These are phyloP conservation scores for Blumeriella jaapii DNA, from an alignment of 2,329 filamentous ascomycete species.

Conservation along the genomic window DNA sequence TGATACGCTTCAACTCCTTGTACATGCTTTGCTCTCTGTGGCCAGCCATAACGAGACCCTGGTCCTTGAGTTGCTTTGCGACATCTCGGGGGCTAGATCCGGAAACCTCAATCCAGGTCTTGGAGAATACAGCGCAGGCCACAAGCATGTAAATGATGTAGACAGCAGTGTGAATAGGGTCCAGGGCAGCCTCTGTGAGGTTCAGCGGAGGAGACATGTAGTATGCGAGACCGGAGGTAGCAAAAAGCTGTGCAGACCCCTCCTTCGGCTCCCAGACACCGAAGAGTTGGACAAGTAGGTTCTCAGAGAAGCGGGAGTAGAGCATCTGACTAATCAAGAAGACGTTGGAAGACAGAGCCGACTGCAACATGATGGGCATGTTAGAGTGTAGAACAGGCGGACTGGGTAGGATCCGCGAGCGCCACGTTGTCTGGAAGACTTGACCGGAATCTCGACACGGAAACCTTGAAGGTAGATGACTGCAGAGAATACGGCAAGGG, in stretches of 20 bases:
- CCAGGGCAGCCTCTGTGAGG: constrained; percentile 92
- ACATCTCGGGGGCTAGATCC: constrained; percentile 96
- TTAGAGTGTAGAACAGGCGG: constrained; percentile 99
- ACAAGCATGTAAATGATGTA: constrained; percentile 98
- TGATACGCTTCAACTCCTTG: constrained; percentile 99
- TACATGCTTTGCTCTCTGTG: constrained; percentile 99
- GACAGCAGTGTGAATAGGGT: constrained; percentile 90
- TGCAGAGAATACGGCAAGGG: constrained; percentile 83
- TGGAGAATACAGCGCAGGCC: constrained; percentile 96
- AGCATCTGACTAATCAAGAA: constrained; percentile 99
- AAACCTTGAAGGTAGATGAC: constrained; percentile 99
- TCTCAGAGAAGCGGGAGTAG: constrained; percentile 97
- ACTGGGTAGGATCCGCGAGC: constrained; percentile 97
- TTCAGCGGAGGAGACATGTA: constrained; percentile 99
- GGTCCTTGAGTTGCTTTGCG: constrained; percentile 99
- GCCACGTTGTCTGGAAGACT: constrained; percentile 97
- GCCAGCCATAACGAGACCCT: constrained; percentile 97
- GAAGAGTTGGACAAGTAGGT: constrained; percentile 92
- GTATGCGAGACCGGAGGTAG: constrained; percentile 88
- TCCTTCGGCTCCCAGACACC: constrained; percentile 98
- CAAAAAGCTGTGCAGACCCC: constrained; percentile 89
- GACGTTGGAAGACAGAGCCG: constrained; percentile 94
- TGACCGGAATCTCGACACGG: constrained; percentile 99
- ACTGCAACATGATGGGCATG: constrained; percentile 99
- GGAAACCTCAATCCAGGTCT: constrained; percentile 99